Evolutionary conservation across 2,329 filamentous ascomycete species (phyloP).

Genomic region (Trichoderma arundinaceum): DNA sequence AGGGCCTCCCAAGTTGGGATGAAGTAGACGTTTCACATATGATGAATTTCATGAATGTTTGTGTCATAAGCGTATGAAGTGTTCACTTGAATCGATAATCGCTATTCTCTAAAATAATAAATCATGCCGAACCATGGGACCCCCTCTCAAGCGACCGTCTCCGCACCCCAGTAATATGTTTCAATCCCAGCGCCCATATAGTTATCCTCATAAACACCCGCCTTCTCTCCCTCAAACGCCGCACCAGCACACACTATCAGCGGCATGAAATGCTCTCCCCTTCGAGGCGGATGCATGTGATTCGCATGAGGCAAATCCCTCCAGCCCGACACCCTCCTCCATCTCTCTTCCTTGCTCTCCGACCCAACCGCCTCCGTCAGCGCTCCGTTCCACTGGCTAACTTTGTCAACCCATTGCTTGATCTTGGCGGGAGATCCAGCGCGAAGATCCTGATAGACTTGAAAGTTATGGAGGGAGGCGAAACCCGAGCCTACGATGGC

Average conservation of each 20-base stretch:
- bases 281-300: conserved; percentile 59
- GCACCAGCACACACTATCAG: conserved; percentile 62
- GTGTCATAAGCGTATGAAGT: rapidly evolving
- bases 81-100: not conserved
- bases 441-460: conserved; percentile 50
- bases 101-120: not conserved
- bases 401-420: conserved; percentile 39
- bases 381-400: conserved; percentile 53
- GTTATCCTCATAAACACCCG: conserved; percentile 54
- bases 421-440: conserved; percentile 34
- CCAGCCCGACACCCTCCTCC: conserved; percentile 53
- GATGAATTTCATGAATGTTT: no score
- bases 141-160: conserved; percentile 34
- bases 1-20: no score
- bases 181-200: conserved; percentile 56
- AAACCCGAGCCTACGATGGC: conserved; percentile 66
- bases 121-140: not conserved
- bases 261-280: conserved; percentile 65
- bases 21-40: no score
- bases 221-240: conserved; percentile 51
- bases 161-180: conserved; percentile 61
- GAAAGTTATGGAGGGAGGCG: conserved; percentile 62
- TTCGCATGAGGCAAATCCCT: conserved; percentile 54
- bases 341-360: conserved; percentile 45
- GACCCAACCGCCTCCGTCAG: conserved; percentile 50